A percentile compares a stretch with the other conserved stretches of the same genome.
phyloP scores from a whole-genome alignment of 768 basidiomycete genomes.

The Lentinula sp. region DNA sequence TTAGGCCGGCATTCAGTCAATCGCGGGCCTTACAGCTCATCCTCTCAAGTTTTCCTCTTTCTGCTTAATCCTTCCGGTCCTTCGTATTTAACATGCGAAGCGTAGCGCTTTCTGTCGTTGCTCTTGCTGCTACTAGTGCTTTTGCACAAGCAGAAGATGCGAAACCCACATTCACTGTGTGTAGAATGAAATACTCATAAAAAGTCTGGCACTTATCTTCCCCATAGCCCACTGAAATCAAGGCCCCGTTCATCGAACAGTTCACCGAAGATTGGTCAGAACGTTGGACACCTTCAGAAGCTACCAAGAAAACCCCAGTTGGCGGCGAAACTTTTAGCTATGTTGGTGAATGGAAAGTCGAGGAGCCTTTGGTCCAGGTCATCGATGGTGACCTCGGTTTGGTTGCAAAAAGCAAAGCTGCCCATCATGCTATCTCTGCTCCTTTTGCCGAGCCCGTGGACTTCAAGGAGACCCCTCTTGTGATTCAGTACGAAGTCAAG shows the following conservation, averaged over 20 bases:
- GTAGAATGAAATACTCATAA: constrained; percentile 14
- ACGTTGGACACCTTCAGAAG: constrained; percentile 95
- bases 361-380: constrained; percentile 73
- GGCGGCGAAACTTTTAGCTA: constrained; percentile 96
- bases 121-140: constrained; percentile 58
- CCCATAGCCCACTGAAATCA: constrained; percentile 64
- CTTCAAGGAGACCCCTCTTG: constrained; percentile 80
- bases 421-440: constrained; percentile 97
- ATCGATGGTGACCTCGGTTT: constrained; percentile 86
- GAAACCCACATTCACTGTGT: constrained; percentile 66
- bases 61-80: constrained; percentile 38
- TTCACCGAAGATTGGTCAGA: constrained; percentile 88
- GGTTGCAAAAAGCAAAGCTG: constrained; percentile 94
- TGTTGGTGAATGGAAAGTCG: constrained; percentile 96
- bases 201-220: constrained; percentile 4
- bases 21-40: constrained; percentile 5
- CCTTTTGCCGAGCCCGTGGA: constrained; percentile 74
- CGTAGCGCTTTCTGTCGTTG: constrained; percentile 76
- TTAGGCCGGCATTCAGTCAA: neutral
- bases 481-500: constrained; percentile 98
- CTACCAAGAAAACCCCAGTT: constrained; percentile 96
- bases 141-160: constrained; percentile 54
- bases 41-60: constrained; percentile 16
- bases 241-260: constrained; percentile 92
- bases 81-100: constrained; percentile 82